Evolutionary conservation across 2,329 filamentous ascomycete genomes (phyloP).

Genomic region (Colletotrichum phormii): DNA sequence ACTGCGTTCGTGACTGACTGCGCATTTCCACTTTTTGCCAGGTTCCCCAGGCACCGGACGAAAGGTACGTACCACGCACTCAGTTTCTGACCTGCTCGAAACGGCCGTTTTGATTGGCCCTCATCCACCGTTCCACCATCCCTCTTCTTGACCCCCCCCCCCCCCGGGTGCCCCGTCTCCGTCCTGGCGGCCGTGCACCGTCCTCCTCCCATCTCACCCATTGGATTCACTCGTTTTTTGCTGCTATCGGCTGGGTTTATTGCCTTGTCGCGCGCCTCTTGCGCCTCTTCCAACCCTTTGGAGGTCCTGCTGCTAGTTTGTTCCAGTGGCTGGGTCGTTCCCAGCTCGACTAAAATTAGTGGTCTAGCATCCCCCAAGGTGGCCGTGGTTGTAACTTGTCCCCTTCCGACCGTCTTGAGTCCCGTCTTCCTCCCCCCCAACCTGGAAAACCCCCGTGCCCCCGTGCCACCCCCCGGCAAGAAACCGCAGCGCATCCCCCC

Average conservation of each 20-base stretch:
- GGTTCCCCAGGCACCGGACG: slow-evolving; percentile 31
- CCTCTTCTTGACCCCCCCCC: background rate
- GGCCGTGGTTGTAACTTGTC: slow-evolving; percentile 3
- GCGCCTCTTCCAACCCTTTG: slow-evolving; percentile 2
- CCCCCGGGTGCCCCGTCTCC: background rate
- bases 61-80: slow-evolving; percentile 20
- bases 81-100: slow-evolving; percentile 22
- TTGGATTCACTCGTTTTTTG: slow-evolving; percentile 15
- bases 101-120: slow-evolving; percentile 25
- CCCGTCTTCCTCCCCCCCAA: background rate
- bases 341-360: slow-evolving; percentile 35
- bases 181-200: background rate
- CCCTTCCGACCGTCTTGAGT: slow-evolving; percentile 3
- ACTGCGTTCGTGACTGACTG: slow-evolving; percentile 15
- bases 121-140: slow-evolving; percentile 2
- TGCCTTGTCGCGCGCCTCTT: background rate
- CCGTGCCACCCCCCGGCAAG: slow-evolving; percentile 6
- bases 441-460: slow-evolving; percentile 3
- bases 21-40: slow-evolving; percentile 24
- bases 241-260: background rate
- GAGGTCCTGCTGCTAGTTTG: slow-evolving; percentile 12
- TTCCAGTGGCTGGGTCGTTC: slow-evolving; percentile 36
- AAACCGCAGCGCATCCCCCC: slow-evolving; percentile 25
- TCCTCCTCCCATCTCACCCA: background rate
- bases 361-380: slow-evolving; percentile 24